Base-by-base conservation (phyloP, 148 eudicot genomes). In the Salicornia ramosissima region DNA sequence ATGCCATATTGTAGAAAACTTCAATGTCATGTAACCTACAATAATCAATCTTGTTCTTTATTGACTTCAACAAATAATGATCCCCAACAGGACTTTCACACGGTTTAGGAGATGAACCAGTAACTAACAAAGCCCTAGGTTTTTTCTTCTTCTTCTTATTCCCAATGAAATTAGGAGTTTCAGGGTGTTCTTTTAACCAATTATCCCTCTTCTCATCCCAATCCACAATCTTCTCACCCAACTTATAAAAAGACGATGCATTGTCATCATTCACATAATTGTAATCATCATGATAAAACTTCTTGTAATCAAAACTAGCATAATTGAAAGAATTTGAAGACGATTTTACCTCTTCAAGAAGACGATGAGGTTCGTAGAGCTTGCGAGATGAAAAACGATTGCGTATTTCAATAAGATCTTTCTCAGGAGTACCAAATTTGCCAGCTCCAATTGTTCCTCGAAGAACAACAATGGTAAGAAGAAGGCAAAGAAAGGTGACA, bases 401-500 rank as follows among this genome's bases (percentile, higher is more conserved):
- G 24, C 79, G 83, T 22, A 80, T 45, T 43, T 75, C 70, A 31
- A 70, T 42, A n/a, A 71, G 72, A 42, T 80, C 83, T 52, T 80
- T 60, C 54, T 75, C 74, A 2, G 83, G 83, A 7, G 83, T 80
- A 9, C 83, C 83, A 50, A 75, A 80, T 62, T 80, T 76, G 0
- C 83, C 83, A 29, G 83, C 83, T 45, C 79, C 83, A 34, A 80
- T 75, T 12, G 74, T 79, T 62, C 78, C 78, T 16, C 82, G 79
- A 21, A 79, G 72, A 36, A 79, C 82, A 62, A 79, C 47, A 21
- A 79, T 31, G 68, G 82, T 79, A 46, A 79, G 74, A 29, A 79
- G 67, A n/a, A 79, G 75, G 15, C 75, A 79, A 13, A 79, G 78
- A 64, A 75, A 14, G 69, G 82, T 79, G 30, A 75, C 67, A 58